Base-by-base conservation (phyloP, 208 protist species). In the Wallacemonas collosoma region DNA sequence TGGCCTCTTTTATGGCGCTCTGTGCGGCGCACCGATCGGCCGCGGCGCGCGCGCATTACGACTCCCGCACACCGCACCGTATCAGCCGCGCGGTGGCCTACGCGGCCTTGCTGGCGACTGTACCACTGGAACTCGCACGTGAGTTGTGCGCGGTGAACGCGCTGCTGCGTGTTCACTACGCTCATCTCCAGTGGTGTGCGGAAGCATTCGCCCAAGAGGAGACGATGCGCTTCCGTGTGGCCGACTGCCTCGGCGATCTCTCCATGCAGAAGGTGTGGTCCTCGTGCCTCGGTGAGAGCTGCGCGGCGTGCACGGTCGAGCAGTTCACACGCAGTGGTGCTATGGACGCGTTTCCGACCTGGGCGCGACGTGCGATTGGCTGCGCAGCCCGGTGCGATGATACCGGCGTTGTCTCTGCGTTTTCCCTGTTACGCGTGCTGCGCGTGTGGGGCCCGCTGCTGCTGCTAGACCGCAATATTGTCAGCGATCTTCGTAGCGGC, bases 371-470 rank as follows among this genome's bases (percentile, higher is more conserved):
- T 26, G 75, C 82, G 7, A 69, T 94, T 54, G 82, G 87, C 81
- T 62, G 79, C 38, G 83, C 91, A 48, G 53, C 93, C 12, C 71
- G 93, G 82, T 93, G 89, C 75, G 80, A 86, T 47, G 60, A 79
- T 36, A 92, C 88, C 70, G 92, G 88, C 53, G 86, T 97, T 9
- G 76, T 95, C 44, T 94, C 90, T 3, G 72, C 95, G 44, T 94
- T 88, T 68, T 82, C 85, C 17, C 68, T 97, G 72, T 77, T 88
- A 15, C 75, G 83, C n/a, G 82, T 97, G 12, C 77, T 97, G 15
- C 67, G 64, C 53, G 79, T 97, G 55, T 97, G 89, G 90, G 92
- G 92, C 15, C 90, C 92, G 48, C 85, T 97, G 68, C 72, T 88
- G 48, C 69, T 95, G 62, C 78, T 97, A 35, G 85, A 90, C 58